Evolutionary conservation across 2,329 filamentous ascomycete species (phyloP).

Genomic region (Scedosporium aurantiacum): DNA sequence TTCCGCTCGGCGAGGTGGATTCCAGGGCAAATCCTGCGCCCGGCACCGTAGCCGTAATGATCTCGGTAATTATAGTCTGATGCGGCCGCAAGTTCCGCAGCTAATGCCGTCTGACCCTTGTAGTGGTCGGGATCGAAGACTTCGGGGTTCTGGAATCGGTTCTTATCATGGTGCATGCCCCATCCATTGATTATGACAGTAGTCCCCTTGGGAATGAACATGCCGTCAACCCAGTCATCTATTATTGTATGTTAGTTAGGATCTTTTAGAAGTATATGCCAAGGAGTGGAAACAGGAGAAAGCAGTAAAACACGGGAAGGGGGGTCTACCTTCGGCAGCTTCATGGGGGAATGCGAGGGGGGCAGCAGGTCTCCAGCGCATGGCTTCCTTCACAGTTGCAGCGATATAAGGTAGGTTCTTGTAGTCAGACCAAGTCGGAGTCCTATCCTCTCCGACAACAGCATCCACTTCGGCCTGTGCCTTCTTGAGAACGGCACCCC

Average conservation of each 20-base stretch:
- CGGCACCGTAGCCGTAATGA: constrained; percentile 36
- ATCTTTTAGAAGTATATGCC: not conserved
- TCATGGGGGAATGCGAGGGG: constrained; percentile 24
- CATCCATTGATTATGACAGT: constrained; percentile 24
- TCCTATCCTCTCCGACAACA: constrained; percentile 22
- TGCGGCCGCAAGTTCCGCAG: constrained; percentile 17
- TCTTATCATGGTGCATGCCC: constrained; percentile 22
- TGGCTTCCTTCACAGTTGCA: constrained; percentile 28
- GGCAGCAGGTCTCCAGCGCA: constrained; percentile 28
- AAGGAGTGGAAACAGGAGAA: not conserved
- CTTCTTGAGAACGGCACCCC: constrained; percentile 24
- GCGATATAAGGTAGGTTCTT: constrained; percentile 27
- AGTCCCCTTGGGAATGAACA: constrained; percentile 26
- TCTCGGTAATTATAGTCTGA: constrained; percentile 18
- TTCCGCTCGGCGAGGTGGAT: constrained; percentile 34
- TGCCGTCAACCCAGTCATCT: constrained; percentile 27
- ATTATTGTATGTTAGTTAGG: constrained; percentile 3
- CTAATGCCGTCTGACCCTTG: constrained; percentile 16
- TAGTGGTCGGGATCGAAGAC: constrained; percentile 19
- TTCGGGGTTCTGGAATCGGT: constrained; percentile 15
- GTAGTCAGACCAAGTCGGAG: constrained; percentile 26
- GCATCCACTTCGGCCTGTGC: constrained; percentile 30
- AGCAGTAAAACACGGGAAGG: not conserved
- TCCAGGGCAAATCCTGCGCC: constrained; percentile 35
- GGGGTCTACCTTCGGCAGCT: constrained; percentile 15